Evolutionary conservation across 2,329 filamentous ascomycete species (phyloP).

Genomic region (Achaetomium macrosporum): DNA sequence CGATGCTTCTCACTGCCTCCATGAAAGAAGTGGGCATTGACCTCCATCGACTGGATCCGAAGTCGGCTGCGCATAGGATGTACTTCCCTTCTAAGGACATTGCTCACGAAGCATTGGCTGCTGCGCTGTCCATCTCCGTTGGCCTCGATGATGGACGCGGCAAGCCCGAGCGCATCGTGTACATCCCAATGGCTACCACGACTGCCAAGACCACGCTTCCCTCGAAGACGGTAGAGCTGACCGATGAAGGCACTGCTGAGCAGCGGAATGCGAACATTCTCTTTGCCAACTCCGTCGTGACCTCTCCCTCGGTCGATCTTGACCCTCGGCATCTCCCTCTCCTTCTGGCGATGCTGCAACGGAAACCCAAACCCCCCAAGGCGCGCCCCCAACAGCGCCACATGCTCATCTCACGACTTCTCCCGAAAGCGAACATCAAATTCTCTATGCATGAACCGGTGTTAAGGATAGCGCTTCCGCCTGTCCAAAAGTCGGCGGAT

Average conservation of each 20-base stretch:
- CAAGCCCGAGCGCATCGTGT: constrained; percentile 79
- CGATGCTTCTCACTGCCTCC: constrained; percentile 76
- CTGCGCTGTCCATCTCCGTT: constrained; percentile 85
- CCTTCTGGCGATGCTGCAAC: constrained; percentile 68
- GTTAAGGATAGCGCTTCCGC: constrained; percentile 78
- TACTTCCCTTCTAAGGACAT: constrained; percentile 92
- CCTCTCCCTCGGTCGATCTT: constrained; percentile 88
- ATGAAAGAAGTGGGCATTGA: constrained; percentile 97
- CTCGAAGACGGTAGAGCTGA: constrained; percentile 84
- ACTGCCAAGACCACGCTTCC: constrained; percentile 90
- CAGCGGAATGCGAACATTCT: constrained; percentile 94
- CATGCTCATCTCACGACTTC: constrained; percentile 75
- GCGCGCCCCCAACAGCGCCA: constrained; percentile 46
- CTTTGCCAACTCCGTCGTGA: constrained; percentile 93
- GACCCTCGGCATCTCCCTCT: constrained; percentile 88
- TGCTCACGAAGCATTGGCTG: constrained; percentile 88
- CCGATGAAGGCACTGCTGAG: constrained; percentile 62
- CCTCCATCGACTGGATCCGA: constrained; percentile 82
- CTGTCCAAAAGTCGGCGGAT: constrained; percentile 58
- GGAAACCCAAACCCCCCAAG: constrained; percentile 39
- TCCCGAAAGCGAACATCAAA: constrained; percentile 92
- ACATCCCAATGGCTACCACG: constrained; percentile 95
- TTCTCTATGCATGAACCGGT: constrained; percentile 96
- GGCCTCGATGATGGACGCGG: constrained; percentile 87
- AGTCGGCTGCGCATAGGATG: constrained; percentile 94